phyloP scores from a whole-genome alignment of 2,329 filamentous ascomycete genomes.

The Clarireedia monteithiana region DNA sequence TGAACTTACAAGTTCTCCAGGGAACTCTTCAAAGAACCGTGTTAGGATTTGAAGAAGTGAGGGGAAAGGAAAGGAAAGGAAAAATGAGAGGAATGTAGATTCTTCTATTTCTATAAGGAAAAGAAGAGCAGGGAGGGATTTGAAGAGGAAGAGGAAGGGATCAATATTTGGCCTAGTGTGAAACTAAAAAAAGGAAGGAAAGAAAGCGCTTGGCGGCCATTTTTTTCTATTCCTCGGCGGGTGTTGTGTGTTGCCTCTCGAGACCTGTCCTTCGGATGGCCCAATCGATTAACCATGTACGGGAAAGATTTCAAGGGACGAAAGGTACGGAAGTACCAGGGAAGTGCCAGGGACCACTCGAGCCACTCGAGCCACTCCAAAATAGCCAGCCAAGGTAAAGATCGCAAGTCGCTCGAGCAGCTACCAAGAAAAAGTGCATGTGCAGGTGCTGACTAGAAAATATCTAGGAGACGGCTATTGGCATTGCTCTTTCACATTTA shows the following conservation, averaged over 20 bases:
- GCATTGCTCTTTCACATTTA: too few species aligned
- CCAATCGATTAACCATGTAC: too few species aligned
- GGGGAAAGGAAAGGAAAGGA: background rate
- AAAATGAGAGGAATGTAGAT: background rate
- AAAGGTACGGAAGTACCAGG: too few species aligned
- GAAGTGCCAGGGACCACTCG: too few species aligned
- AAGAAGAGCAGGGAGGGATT: background rate
- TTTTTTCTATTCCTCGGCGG: too few species aligned
- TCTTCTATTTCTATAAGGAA: background rate
- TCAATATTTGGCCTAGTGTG: background rate
- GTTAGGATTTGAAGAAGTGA: background rate
- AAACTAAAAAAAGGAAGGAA: background rate
- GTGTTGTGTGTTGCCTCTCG: background rate
- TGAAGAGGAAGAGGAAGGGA: background rate
- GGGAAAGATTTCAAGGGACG: too few species aligned
- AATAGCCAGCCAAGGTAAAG: too few species aligned
- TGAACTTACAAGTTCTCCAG: background rate
- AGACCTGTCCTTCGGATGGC: too few species aligned
- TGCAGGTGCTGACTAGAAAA: background rate
- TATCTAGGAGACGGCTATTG: background rate
- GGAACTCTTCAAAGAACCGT: conserved; percentile 3
- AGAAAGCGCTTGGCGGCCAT: background rate
- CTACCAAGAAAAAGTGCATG: background rate
- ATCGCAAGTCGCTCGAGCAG: too few species aligned
- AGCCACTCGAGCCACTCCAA: too few species aligned